Evolutionary conservation across 1,284 basidiomycete species (phyloP).

Genomic region (Cerioporus squamosus): DNA sequence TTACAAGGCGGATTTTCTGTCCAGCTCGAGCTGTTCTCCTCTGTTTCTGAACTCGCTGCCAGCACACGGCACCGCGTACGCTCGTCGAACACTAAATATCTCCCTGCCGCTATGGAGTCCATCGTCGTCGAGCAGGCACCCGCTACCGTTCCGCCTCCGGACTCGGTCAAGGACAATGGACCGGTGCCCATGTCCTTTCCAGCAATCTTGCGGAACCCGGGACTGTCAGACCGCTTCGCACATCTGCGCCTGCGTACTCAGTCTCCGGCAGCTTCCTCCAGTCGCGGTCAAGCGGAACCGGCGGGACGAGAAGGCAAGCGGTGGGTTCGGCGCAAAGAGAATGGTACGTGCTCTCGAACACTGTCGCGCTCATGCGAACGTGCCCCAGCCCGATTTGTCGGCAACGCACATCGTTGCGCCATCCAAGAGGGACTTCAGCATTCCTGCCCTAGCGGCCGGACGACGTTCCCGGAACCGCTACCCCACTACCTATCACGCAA

Average conservation of each 20-base stretch:
- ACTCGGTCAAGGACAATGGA: slow-evolving; percentile 18
- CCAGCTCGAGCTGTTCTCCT: no score
- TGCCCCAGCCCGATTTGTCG: slow-evolving; percentile 61
- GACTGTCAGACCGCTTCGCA: slow-evolving; percentile 53
- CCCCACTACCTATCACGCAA: slow-evolving; percentile 70
- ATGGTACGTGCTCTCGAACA: slow-evolving; percentile 59
- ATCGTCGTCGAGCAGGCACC: background rate
- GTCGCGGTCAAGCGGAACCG: slow-evolving; percentile 41
- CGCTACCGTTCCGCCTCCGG: no score
- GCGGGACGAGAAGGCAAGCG: slow-evolving; percentile 70
- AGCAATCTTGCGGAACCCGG: slow-evolving; percentile 63
- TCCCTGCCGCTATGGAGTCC: no score
- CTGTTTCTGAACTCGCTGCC: no score
- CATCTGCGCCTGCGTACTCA: slow-evolving; percentile 43
- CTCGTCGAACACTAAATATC: no score
- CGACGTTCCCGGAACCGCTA: slow-evolving; percentile 78
- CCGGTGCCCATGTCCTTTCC: slow-evolving; percentile 73
- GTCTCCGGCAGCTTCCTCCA: slow-evolving; percentile 12
- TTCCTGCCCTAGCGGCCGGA: slow-evolving; percentile 44
- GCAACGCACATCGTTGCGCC: slow-evolving; percentile 73
- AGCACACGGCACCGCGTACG: no score
- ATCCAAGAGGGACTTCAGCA: slow-evolving; percentile 54
- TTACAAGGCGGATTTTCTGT: no score
- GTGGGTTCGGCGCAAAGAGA: slow-evolving; percentile 75
- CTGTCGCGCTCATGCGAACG: background rate